These are phyloP conservation scores for Ceratobasidium sp. DNA, from an alignment of 1,284 basidiomycete species.

Conservation along the genomic window DNA sequence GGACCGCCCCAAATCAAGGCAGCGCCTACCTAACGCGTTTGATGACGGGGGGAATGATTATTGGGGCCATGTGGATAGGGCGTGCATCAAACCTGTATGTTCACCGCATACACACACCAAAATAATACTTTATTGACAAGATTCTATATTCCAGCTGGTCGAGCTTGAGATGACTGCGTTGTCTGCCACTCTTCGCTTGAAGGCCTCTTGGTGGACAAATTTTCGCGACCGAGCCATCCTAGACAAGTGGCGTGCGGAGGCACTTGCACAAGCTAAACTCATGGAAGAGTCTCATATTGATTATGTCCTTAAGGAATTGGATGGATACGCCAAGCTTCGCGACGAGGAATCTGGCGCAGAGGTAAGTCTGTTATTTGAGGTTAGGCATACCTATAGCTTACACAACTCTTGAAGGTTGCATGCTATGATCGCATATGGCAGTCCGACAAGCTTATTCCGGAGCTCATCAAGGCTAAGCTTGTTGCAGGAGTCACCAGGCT, in stretches of 20 bases:
- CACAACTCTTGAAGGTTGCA: conserved; percentile 62
- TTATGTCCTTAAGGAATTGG: conserved; percentile 66
- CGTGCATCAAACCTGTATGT: too few relatives aligned
- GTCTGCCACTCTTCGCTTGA: conserved; percentile 62
- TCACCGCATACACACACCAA: too few relatives aligned
- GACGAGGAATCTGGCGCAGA: conserved; percentile 57
- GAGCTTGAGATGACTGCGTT: conserved; percentile 66
- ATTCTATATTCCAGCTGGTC: conserved; percentile 59
- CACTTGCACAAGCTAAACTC: conserved; percentile 54
- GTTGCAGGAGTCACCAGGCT: conserved; percentile 52
- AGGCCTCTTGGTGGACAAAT: conserved; percentile 61
- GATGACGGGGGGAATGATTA: too few relatives aligned
- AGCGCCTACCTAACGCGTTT: too few relatives aligned
- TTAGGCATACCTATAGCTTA: conserved; percentile 29
- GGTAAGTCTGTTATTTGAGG: conserved; percentile 53
- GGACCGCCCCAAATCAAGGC: too few relatives aligned
- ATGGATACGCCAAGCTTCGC: conserved; percentile 62
- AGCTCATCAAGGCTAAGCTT: conserved; percentile 47
- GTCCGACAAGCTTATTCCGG: conserved; percentile 55
- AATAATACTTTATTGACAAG: too few relatives aligned
- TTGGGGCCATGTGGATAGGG: too few relatives aligned
- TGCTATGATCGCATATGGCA: conserved; percentile 71
- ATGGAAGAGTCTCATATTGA: conserved; percentile 61
- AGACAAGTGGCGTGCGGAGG: conserved; percentile 57
- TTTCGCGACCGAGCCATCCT: conserved; percentile 55